phyloP scores from a whole-genome alignment of 768 basidiomycete genomes.

The Auriscalpium vulgare region DNA sequence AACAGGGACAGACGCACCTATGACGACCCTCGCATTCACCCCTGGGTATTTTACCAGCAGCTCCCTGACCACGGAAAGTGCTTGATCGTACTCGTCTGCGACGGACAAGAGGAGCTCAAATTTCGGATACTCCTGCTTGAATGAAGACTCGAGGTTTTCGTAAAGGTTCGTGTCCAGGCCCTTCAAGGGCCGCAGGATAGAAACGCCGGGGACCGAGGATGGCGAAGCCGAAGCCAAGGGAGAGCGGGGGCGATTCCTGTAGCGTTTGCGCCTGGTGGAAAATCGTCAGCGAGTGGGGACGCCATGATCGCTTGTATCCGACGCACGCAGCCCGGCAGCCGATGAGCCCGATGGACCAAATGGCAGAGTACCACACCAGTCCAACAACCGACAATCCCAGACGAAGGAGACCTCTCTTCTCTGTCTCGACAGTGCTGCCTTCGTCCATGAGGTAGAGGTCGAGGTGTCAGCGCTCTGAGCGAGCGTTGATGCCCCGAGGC shows the following conservation, averaged over 20 bases:
- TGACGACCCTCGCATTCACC: constrained; percentile 63
- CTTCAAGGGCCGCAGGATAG: constrained; percentile 89
- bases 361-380: constrained; percentile 31
- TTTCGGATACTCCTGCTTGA: constrained; percentile 84
- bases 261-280: constrained; percentile 58
- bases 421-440: too few relatives aligned
- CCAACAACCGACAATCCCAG: constrained; percentile 8
- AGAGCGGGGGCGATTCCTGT: constrained; percentile 57
- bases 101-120: constrained; percentile 90
- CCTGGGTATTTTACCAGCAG: constrained; percentile 72
- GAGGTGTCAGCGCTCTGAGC: too few relatives aligned
- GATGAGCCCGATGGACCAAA: constrained; percentile 31
- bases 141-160: constrained; percentile 92
- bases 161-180: constrained; percentile 93
- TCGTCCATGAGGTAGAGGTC: too few relatives aligned
- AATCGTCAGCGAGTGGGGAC: neutral
- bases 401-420: neutral
- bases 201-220: constrained; percentile 70
- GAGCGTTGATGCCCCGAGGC: too few relatives aligned
- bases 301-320: too few relatives aligned
- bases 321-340: constrained; percentile 22
- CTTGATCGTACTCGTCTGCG: constrained; percentile 83
- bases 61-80: constrained; percentile 72
- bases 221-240: constrained; percentile 43
- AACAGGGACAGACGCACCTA: constrained; percentile 45